Base-by-base conservation (phyloP, 192 early-diverging fungal species). In the Chytriomyces confervae region DNA sequence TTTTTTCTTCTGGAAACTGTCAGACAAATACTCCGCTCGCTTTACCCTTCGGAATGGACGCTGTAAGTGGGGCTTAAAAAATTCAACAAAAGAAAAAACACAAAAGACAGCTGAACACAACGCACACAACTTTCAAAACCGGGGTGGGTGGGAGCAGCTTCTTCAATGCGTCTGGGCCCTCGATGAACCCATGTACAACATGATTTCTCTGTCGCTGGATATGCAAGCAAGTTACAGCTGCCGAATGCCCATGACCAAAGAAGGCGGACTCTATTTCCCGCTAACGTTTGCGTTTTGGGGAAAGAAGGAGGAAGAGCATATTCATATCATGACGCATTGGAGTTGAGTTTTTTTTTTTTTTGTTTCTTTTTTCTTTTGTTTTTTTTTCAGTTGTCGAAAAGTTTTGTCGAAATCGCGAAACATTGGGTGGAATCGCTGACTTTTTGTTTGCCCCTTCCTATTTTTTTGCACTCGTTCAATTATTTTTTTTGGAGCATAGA, bases 311-410 rank as follows among this genome's bases (percentile, higher is more conserved):
- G 62, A 68, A 4, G 43, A 13, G 23, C 78, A 79, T 62, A 79
- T 79, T 36, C 78, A 79, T 53, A 23, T 79, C 16, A 79, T 79
- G 78, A 79, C 66, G 50, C 78, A 79, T 68, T 76, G 66, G 65
- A 79, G 53, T 57, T 57, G 53, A 57, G 53, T 57, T 0, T 57
- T 57, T n/a, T n/a, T n/a, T n/a, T n/a, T n/a, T n/a, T n/a, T n/a
- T n/a, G n/a, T n/a, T n/a, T n/a, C n/a, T n/a, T n/a, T n/a, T n/a
- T n/a, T n/a, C n/a, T n/a, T n/a, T n/a, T n/a, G n/a, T n/a, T 36
- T 36, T 36, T 36, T 36, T 36, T 36, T 36, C 29, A 36, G 29
- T 36, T 36, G 29, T 36, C 29, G 29, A 36, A 36, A 36, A 36
- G 29, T n/a, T n/a, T 36, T 36, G 29, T 36, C 29, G 29, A 36